Evolutionary conservation across 2,329 filamentous ascomycete genomes (phyloP).

Genomic region (Alternaria alternata): DNA sequence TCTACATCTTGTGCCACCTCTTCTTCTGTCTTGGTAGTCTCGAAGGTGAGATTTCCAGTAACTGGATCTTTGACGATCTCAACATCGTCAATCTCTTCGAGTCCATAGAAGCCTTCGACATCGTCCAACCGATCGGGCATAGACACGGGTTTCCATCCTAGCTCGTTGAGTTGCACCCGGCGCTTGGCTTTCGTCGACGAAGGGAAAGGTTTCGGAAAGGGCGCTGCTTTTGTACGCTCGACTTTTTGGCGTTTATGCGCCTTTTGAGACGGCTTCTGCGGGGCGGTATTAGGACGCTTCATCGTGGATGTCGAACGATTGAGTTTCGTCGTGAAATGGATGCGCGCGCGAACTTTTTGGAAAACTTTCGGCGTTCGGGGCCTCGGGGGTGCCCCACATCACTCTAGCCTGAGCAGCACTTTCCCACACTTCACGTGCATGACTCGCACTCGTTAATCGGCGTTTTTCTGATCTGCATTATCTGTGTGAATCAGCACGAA

Average conservation of each 20-base stretch:
- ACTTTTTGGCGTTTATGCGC: slow-evolving; percentile 56
- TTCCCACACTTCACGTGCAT: slow-evolving; percentile 36
- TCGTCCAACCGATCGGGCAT: slow-evolving; percentile 82
- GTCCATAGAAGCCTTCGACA: slow-evolving; percentile 89
- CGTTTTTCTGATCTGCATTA: background rate
- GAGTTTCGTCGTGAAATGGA: background rate
- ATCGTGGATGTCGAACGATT: slow-evolving; percentile 26
- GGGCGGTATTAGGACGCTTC: slow-evolving; percentile 51
- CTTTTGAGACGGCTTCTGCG: slow-evolving; percentile 53
- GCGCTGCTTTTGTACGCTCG: slow-evolving; percentile 21
- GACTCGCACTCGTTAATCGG: slow-evolving; percentile 13
- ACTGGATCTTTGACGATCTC: slow-evolving; percentile 72
- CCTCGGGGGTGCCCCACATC: slow-evolving; percentile 25
- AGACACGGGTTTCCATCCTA: slow-evolving; percentile 70
- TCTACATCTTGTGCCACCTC: slow-evolving; percentile 35
- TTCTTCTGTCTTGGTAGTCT: slow-evolving; percentile 41
- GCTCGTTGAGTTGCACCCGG: slow-evolving; percentile 57
- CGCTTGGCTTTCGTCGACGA: slow-evolving; percentile 32
- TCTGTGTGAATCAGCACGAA: too few species aligned
- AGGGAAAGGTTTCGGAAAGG: slow-evolving; percentile 18
- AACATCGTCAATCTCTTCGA: slow-evolving; percentile 92
- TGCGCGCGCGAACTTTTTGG: slow-evolving; percentile 25
- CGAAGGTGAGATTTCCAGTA: slow-evolving; percentile 60
- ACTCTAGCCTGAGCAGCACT: slow-evolving; percentile 25
- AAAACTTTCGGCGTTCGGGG: slow-evolving; percentile 36